A percentile compares a stretch with the other conserved stretches of the same genome.
These are phyloP conservation scores for Alternaria alternata DNA, from an alignment of 2,329 filamentous ascomycete species.

Conservation along the genomic window DNA sequence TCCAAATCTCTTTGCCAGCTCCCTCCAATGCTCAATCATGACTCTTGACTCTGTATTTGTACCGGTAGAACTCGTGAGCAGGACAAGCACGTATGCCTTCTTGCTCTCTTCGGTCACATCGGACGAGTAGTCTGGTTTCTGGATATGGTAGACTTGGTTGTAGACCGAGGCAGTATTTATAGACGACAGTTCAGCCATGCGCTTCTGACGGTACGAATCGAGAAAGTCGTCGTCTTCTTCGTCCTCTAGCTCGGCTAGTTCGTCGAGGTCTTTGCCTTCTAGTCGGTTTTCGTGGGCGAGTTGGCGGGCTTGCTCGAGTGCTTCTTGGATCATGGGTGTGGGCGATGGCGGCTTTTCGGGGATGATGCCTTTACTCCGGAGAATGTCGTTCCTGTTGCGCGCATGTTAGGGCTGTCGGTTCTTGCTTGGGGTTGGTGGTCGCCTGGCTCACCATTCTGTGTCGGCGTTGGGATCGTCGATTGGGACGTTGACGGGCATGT, in stretches of 20 bases:
- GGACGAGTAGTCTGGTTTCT: slow-evolving; percentile 90
- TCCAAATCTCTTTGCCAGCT: slow-evolving; percentile 83
- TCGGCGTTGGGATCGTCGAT: slow-evolving; percentile 96
- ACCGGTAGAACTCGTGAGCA: slow-evolving; percentile 79
- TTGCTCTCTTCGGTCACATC: slow-evolving; percentile 92
- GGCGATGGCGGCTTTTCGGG: slow-evolving; percentile 97
- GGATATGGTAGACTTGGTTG: slow-evolving; percentile 90
- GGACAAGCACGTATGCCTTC: slow-evolving; percentile 73
- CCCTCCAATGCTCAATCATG: slow-evolving; percentile 83
- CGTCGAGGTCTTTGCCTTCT: slow-evolving; percentile 93
- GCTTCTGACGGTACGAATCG: slow-evolving; percentile 83
- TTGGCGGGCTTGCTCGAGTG: slow-evolving; percentile 80
- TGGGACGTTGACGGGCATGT: slow-evolving; percentile 75
- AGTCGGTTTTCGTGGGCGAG: slow-evolving; percentile 91
- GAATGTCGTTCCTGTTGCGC: slow-evolving; percentile 86
- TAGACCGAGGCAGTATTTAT: slow-evolving; percentile 81
- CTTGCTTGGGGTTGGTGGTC: background rate
- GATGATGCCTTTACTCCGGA: slow-evolving; percentile 94
- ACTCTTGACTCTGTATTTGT: slow-evolving; percentile 87
- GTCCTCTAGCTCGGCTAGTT: slow-evolving; percentile 92
- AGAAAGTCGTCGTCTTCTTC: slow-evolving; percentile 94
- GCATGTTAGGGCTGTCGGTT: background rate
- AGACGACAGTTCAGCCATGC: slow-evolving; percentile 80
- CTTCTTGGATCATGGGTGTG: slow-evolving; percentile 95
- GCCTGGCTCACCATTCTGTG: slow-evolving; percentile 80